Evolutionary conservation across 129 eudicot species (phyloP).

Genomic region (Deinandra increscens): DNA sequence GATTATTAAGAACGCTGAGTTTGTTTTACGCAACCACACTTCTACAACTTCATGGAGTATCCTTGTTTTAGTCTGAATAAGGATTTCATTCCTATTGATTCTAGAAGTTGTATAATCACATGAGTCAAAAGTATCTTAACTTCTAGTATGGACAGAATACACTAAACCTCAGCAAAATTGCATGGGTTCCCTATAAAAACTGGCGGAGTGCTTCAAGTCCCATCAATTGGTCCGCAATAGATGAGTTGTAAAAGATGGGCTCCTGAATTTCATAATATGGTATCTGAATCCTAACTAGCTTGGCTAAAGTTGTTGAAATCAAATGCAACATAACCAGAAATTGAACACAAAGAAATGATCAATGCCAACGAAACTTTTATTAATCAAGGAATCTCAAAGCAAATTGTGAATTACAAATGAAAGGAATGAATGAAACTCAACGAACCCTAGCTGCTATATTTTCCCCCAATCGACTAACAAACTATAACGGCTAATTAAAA

Average conservation of each 20-base stretch:
- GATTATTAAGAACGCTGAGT: not conserved
- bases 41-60: not conserved
- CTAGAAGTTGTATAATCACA: not conserved
- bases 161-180: not conserved
- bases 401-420: too few relatives aligned
- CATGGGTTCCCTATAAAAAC: not conserved
- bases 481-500: too few relatives aligned
- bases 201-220: conserved; percentile 1
- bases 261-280: not conserved
- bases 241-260: not conserved
- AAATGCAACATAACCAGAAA: too few relatives aligned
- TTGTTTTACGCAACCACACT: not conserved
- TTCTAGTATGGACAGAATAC: not conserved
- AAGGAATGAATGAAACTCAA: too few relatives aligned
- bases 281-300: not conserved
- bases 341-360: too few relatives aligned
- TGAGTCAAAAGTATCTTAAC: not conserved
- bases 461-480: too few relatives aligned
- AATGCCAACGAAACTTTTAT: too few relatives aligned
- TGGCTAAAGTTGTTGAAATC: too few relatives aligned
- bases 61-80: not conserved
- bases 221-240: not conserved
- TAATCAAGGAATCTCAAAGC: too few relatives aligned
- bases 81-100: not conserved
- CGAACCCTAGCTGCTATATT: too few relatives aligned